These are phyloP conservation scores for Annulohypoxylon truncatum DNA, from an alignment of 2,329 filamentous ascomycete genomes.

Conservation along the genomic window DNA sequence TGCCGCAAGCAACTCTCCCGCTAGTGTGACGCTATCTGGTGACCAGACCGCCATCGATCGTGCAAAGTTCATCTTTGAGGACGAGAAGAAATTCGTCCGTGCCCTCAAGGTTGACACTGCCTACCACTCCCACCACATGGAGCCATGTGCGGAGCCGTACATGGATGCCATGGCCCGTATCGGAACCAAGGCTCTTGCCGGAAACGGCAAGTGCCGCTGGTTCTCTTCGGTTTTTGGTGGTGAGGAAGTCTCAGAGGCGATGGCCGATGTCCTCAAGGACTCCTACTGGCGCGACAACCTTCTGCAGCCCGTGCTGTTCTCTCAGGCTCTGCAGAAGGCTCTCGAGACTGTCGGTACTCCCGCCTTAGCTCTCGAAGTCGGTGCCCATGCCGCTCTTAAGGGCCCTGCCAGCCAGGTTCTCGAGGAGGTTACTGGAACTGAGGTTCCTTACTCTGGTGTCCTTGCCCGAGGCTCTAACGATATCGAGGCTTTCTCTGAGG, in stretches of 20 bases:
- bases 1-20: slow-evolving; percentile 52
- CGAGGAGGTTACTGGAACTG: slow-evolving; percentile 31
- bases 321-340: slow-evolving; percentile 52
- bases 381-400: slow-evolving; percentile 59
- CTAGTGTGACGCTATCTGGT: slow-evolving; percentile 54
- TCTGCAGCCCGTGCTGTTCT: slow-evolving; percentile 57
- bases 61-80: slow-evolving; percentile 40
- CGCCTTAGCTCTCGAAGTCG: slow-evolving; percentile 57
- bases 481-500: slow-evolving; percentile 31
- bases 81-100: slow-evolving; percentile 46
- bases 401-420: slow-evolving; percentile 54
- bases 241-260: slow-evolving; percentile 17
- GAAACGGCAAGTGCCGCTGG: slow-evolving; percentile 35
- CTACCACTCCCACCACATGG: slow-evolving; percentile 58
- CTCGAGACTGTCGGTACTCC: slow-evolving; percentile 42
- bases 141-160: slow-evolving; percentile 34
- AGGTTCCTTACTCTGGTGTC: slow-evolving; percentile 50
- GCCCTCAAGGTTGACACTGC: slow-evolving; percentile 54
- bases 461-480: slow-evolving; percentile 49
- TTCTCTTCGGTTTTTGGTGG: slow-evolving; percentile 41
- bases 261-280: slow-evolving; percentile 7
- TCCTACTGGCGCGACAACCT: slow-evolving; percentile 61
- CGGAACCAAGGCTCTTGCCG: slow-evolving; percentile 9
- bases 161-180: slow-evolving; percentile 20
- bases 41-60: slow-evolving; percentile 47